phyloP scores from a whole-genome alignment of 148 eudicot species.

The Rhododendron ovatum region DNA sequence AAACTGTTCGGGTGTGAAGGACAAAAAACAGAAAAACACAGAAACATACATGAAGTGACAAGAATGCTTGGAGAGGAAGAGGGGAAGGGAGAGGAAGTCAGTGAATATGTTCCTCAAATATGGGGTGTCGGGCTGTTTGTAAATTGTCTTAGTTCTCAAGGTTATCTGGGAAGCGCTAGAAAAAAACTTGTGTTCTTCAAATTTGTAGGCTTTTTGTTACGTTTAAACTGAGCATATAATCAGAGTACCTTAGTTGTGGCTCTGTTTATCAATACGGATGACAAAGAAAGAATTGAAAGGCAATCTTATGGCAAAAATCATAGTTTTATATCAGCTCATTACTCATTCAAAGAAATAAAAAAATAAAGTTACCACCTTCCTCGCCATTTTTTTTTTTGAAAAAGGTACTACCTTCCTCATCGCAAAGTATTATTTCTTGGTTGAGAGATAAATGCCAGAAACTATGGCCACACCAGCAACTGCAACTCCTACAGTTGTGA shows the following conservation, averaged over 20 bases:
- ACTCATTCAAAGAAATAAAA: not conserved
- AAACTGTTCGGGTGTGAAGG: not conserved
- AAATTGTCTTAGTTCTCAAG: not conserved
- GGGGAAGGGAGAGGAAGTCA: not conserved
- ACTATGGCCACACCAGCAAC: conserved; percentile 77
- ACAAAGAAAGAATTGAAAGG: not conserved
- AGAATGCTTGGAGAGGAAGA: not conserved
- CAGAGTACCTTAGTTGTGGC: not conserved
- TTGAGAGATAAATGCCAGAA: conserved; percentile 64
- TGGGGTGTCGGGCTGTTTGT: not conserved
- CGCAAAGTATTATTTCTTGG: conserved; percentile 41
- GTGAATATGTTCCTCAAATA: not conserved
- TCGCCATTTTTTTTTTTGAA: too few relatives aligned
- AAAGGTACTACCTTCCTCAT: not conserved
- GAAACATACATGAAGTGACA: not conserved
- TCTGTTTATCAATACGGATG: not conserved
- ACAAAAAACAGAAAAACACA: not conserved
- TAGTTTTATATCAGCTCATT: not conserved
- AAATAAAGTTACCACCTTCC: not conserved
- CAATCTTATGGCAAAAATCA: not conserved
- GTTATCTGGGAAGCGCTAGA: not conserved
- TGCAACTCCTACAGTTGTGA: conserved; percentile 61
- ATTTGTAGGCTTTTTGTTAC: not conserved
- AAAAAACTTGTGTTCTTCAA: not conserved
- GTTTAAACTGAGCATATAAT: not conserved